phyloP scores from a whole-genome alignment of 2,329 filamentous ascomycete species.

The Colletotrichum salicis region DNA sequence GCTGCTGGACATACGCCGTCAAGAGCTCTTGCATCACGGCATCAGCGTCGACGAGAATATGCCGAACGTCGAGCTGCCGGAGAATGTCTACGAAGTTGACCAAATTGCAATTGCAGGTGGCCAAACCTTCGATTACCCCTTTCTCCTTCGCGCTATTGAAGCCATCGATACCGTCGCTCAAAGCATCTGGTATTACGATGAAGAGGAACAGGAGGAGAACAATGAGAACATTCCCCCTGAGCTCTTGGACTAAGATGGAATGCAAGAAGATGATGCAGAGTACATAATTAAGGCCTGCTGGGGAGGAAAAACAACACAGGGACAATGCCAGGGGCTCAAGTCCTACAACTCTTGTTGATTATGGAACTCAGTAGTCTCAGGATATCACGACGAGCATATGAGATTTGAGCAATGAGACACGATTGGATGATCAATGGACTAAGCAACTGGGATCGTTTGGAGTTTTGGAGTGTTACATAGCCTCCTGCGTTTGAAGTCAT shows the following conservation, averaged over 20 bases:
- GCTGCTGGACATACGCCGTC: not conserved
- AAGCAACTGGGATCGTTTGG: not conserved
- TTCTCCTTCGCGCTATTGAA: not conserved
- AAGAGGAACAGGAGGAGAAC: not conserved
- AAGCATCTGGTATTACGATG: not conserved
- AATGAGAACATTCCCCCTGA: not conserved
- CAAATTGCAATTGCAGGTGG: too few species aligned
- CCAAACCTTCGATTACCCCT: not conserved
- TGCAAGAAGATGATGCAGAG: not conserved
- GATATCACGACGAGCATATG: not conserved
- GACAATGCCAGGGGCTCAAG: not conserved
- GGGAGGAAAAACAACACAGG: not conserved
- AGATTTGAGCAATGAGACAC: not conserved
- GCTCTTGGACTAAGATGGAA: not conserved
- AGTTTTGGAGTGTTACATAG: not conserved
- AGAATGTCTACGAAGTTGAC: not conserved
- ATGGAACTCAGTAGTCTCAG: not conserved
- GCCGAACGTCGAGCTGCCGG: not conserved
- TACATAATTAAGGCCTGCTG: too few species aligned
- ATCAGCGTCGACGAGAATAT: constrained; percentile 3
- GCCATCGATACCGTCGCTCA: not conserved
- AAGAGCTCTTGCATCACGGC: not conserved
- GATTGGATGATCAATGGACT: not conserved
- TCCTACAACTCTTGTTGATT: not conserved
- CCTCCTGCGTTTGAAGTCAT: too few species aligned